Evolutionary conservation across 1,284 basidiomycete species (phyloP).

Genomic region (Melanopsichium pennsylvanicum): DNA sequence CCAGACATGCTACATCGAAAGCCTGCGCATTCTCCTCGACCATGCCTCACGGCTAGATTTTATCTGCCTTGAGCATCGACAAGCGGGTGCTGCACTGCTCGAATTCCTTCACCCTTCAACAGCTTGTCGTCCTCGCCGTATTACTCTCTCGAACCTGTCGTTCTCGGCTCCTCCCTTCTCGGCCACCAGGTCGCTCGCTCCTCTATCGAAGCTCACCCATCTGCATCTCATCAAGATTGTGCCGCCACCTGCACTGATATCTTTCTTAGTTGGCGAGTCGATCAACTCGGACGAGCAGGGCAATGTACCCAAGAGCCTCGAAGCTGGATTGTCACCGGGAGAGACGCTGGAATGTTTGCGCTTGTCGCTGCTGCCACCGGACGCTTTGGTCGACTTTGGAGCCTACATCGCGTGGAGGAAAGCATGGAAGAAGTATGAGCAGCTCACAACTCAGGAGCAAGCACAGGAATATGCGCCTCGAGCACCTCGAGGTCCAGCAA

Average conservation of each 20-base stretch:
- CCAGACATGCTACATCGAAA: conserved; percentile 24
- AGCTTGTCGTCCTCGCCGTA: conserved; percentile 20
- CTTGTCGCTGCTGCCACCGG: conserved; percentile 34
- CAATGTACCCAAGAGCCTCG: conserved; percentile 19
- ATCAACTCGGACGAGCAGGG: conserved; percentile 28
- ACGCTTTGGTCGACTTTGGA: conserved; percentile 28
- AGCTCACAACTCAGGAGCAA: conserved; percentile 17
- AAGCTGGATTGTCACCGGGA: conserved; percentile 15
- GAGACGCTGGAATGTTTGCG: conserved; percentile 24
- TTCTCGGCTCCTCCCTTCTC: conserved; percentile 40
- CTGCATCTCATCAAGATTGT: conserved; percentile 42
- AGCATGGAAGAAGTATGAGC: conserved; percentile 31
- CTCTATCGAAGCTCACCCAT: conserved; percentile 24
- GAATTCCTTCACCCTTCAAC: conserved; percentile 23
- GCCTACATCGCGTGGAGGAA: conserved; percentile 33
- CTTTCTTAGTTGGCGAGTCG: conserved; percentile 21
- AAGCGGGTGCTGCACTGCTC: conserved; percentile 25
- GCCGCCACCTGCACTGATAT: conserved; percentile 35
- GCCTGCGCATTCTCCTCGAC: conserved; percentile 26
- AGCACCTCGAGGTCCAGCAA: conserved; percentile 28
- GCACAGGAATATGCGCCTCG: conserved; percentile 23
- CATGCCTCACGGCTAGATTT: conserved; percentile 22
- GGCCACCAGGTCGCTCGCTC: conserved; percentile 15
- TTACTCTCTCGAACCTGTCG: conserved; percentile 34
- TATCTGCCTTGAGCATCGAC: conserved; percentile 28